phyloP scores from a whole-genome alignment of 805 yeast species.

The Zygotorulaspora chibaensis region DNA sequence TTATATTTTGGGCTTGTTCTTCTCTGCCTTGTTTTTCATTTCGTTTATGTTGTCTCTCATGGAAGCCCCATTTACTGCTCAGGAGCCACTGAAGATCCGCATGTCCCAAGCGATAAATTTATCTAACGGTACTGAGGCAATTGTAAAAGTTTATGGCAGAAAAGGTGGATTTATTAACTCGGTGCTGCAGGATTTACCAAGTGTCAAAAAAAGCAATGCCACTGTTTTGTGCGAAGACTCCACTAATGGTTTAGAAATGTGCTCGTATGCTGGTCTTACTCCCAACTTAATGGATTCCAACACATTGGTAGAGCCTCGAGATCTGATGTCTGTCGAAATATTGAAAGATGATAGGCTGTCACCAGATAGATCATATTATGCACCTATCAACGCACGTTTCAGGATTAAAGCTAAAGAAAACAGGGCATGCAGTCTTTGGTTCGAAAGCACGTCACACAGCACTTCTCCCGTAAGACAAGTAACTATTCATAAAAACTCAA shows the following conservation, averaged over 20 bases:
- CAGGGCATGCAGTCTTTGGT: conserved; percentile 59
- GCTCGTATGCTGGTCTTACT: conserved; percentile 48
- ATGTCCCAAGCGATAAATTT: conserved; percentile 61
- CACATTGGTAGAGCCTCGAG: conserved; percentile 31
- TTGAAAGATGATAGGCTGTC: conserved; percentile 46
- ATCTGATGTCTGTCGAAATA: conserved; percentile 47
- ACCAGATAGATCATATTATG: conserved; percentile 48
- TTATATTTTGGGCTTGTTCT: conserved; percentile 41
- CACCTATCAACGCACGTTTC: conserved; percentile 62
- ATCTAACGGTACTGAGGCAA: conserved; percentile 31
- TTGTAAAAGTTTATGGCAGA: conserved; percentile 49
- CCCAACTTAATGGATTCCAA: conserved; percentile 46
- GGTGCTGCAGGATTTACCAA: conserved; percentile 59
- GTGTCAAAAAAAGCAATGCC: conserved; percentile 41
- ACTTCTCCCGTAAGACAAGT: conserved; percentile 63
- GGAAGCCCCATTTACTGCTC: conserved; percentile 54
- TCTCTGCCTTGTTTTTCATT: conserved; percentile 38
- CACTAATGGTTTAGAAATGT: conserved; percentile 48
- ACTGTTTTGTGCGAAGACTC: conserved; percentile 36
- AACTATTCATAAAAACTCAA: conserved; percentile 43
- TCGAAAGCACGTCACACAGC: conserved; percentile 44
- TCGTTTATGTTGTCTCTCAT: conserved; percentile 40
- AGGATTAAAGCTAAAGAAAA: conserved; percentile 54
- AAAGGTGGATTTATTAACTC: conserved; percentile 41
- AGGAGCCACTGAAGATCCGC: conserved; percentile 66